These are phyloP conservation scores for Vaccinium vitisidaea DNA, from an alignment of 148 eudicot species.

Conservation along the genomic window DNA sequence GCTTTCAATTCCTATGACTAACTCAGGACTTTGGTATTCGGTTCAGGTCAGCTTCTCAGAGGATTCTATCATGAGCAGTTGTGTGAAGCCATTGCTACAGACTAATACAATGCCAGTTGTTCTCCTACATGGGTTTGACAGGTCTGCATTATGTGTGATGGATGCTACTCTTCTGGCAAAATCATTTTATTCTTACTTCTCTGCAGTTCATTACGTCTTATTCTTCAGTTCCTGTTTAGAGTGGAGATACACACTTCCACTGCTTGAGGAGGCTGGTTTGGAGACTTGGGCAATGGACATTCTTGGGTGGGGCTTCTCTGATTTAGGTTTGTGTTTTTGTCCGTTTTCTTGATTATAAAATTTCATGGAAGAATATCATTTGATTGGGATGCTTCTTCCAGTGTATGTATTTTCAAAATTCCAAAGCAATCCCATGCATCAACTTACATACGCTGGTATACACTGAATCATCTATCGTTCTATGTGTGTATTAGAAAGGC, in stretches of 20 bases:
- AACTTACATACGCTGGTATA: not conserved
- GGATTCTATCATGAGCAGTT: constrained; percentile 71
- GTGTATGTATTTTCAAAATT: not conserved
- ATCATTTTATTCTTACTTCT: constrained; percentile 12
- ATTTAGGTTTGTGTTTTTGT: constrained; percentile 52
- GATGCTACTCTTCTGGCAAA: not conserved
- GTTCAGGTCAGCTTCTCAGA: constrained; percentile 49
- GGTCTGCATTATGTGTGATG: constrained; percentile 38
- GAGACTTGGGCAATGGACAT: constrained; percentile 93
- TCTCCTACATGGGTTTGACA: constrained; percentile 93
- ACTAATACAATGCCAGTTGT: constrained; percentile 60
- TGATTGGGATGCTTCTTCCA: not conserved
- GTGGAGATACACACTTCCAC: constrained; percentile 88
- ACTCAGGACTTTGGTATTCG: not conserved
- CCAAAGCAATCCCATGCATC: not conserved
- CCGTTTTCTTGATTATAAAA: not conserved
- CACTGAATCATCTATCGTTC: not conserved
- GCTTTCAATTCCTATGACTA: not conserved
- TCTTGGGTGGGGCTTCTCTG: constrained; percentile 97
- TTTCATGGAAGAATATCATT: not conserved
- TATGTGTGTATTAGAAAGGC: constrained; percentile 44
- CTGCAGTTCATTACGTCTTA: constrained; percentile 43
- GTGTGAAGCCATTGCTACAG: constrained; percentile 62
- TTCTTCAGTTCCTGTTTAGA: constrained; percentile 91
- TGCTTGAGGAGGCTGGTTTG: constrained; percentile 84